Percentiles rank a stretch among this genome's conserved stretches.
Evolutionary conservation across 2,329 filamentous ascomycete species (phyloP).

Genomic region (Aspergillus floridensis): DNA sequence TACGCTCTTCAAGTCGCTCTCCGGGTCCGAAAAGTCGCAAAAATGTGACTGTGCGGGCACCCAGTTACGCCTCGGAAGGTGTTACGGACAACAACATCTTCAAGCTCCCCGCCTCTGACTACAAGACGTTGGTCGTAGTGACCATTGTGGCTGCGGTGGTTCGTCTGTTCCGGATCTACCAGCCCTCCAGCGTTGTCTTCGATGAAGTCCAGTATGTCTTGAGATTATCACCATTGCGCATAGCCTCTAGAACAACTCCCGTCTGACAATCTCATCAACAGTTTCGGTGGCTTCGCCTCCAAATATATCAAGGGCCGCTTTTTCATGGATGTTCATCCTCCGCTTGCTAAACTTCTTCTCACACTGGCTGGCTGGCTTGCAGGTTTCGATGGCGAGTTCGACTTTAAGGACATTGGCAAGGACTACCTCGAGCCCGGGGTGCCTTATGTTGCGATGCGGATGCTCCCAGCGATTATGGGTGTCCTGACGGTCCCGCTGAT

Average conservation of each 20-base stretch:
- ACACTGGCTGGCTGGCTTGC: constrained; percentile 92
- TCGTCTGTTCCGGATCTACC: constrained; percentile 91
- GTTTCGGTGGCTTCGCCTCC: constrained; percentile 94
- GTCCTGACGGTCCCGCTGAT: constrained; percentile 86
- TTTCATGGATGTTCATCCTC: constrained; percentile 99
- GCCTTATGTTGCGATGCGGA: constrained; percentile 95
- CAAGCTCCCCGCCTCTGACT: constrained; percentile 78
- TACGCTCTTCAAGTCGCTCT: constrained; percentile 40
- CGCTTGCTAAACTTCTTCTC: constrained; percentile 92
- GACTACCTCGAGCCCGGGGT: constrained; percentile 94
- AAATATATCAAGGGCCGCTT: constrained; percentile 99
- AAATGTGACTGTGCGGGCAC: constrained; percentile 27
- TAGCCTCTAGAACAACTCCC: background rate
- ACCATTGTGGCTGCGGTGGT: constrained; percentile 75
- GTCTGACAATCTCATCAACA: constrained; percentile 39
- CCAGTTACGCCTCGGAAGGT: constrained; percentile 49
- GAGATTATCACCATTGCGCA: background rate
- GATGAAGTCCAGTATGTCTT: constrained; percentile 92
- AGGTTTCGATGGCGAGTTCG: constrained; percentile 91
- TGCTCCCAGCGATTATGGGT: constrained; percentile 86
- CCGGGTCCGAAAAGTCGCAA: constrained; percentile 40
- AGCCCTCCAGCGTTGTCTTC: constrained; percentile 94
- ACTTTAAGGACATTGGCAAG: constrained; percentile 99
- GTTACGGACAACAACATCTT: constrained; percentile 89
- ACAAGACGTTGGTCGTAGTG: constrained; percentile 69